These are phyloP conservation scores for Wilcoxina mikolae DNA, from an alignment of 495 filamentous ascomycete genomes.

Conservation along the genomic window DNA sequence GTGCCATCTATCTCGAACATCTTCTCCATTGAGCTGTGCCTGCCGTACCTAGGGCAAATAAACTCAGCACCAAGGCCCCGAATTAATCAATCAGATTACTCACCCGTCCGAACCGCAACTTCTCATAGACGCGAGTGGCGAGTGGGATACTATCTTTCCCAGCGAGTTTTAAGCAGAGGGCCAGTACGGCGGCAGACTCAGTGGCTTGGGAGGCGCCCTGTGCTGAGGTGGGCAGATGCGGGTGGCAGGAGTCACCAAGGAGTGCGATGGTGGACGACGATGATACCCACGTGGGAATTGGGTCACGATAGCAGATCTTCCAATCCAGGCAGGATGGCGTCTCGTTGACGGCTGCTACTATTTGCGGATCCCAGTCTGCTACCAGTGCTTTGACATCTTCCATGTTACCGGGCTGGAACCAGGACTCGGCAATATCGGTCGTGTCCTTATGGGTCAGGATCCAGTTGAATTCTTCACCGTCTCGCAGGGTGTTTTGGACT, in stretches of 20 bases:
- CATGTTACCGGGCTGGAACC: constrained; percentile 44
- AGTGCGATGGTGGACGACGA: constrained; percentile 42
- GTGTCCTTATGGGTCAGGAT: constrained; percentile 49
- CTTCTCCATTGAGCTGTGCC: constrained; percentile 39
- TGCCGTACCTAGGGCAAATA: too few relatives aligned
- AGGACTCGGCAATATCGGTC: constrained; percentile 44
- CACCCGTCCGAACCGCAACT: constrained; percentile 36
- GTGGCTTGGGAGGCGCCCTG: constrained; percentile 36
- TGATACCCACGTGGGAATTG: constrained; percentile 42
- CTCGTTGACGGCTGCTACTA: constrained; percentile 35
- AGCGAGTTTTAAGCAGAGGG: constrained; percentile 34
- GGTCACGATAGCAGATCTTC: constrained; percentile 47
- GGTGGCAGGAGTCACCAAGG: constrained; percentile 55
- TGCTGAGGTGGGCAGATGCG: constrained; percentile 50
- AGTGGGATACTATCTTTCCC: constrained; percentile 34
- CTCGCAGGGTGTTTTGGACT: constrained; percentile 49
- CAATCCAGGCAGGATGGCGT: constrained; percentile 45
- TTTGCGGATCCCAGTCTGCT: constrained; percentile 42
- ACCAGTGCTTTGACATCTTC: constrained; percentile 53
- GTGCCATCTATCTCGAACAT: constrained; percentile 41
- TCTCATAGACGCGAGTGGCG: constrained; percentile 40
- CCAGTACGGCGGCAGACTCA: constrained; percentile 37
- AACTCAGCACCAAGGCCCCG: too few relatives aligned
- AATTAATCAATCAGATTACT: too few relatives aligned
- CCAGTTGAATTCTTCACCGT: constrained; percentile 50